phyloP scores from a whole-genome alignment of 2,329 filamentous ascomycete species.

The Pyrenochaeta sp. region DNA sequence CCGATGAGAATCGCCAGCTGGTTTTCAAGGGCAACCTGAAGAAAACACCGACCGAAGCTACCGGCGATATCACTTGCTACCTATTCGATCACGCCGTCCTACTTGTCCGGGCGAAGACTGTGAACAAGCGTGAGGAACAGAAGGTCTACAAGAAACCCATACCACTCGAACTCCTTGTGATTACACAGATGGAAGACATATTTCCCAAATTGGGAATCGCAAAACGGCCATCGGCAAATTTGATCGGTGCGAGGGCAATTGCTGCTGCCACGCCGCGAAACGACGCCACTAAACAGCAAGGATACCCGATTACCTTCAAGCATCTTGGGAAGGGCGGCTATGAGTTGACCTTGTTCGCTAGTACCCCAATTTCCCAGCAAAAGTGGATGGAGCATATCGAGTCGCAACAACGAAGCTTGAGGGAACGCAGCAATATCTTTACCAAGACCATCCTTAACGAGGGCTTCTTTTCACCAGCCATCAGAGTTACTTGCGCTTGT shows the following conservation, averaged over 20 bases:
- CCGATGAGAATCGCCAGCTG: conserved; percentile 90
- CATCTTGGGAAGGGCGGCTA: conserved; percentile 96
- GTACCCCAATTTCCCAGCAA: conserved; percentile 83
- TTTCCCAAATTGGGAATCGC: conserved; percentile 80
- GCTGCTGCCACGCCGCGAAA: conserved; percentile 52
- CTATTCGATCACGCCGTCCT: conserved; percentile 96
- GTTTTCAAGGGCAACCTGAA: conserved; percentile 95
- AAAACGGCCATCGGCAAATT: conserved; percentile 87
- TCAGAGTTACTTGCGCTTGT: conserved; percentile 92
- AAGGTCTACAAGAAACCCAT: conserved; percentile 97
- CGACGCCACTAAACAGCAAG: conserved; percentile 67
- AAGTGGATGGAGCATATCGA: conserved; percentile 99
- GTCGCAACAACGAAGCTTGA: conserved; percentile 83
- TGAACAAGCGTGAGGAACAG: conserved; percentile 92
- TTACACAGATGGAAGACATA: conserved; percentile 96
- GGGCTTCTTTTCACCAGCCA: conserved; percentile 87
- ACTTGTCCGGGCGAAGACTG: conserved; percentile 87
- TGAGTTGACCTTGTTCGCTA: conserved; percentile 87
- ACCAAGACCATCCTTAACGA: conserved; percentile 76
- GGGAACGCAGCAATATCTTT: conserved; percentile 77
- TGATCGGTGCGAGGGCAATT: conserved; percentile 63
- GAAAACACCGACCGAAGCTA: conserved; percentile 86
- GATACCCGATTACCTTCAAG: conserved; percentile 94
- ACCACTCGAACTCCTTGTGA: conserved; percentile 89
- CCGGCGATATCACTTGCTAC: conserved; percentile 87